phyloP scores from a whole-genome alignment of 1,139 yeast genomes.

The Pichia sp. region DNA sequence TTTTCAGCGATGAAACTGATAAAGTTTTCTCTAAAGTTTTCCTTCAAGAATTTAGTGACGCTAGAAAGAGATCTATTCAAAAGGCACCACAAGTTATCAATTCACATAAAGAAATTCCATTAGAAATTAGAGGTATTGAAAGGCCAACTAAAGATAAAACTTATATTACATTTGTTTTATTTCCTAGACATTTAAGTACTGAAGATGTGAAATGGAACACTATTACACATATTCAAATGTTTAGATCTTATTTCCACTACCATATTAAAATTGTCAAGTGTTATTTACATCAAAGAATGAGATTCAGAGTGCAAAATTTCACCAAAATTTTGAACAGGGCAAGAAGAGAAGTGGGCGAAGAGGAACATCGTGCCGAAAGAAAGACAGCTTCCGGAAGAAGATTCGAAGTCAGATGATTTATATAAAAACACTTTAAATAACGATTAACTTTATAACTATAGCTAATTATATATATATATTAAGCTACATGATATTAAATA shows the following conservation, averaged over 20 bases:
- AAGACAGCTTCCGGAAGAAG: conserved; percentile 84
- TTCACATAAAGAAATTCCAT: conserved; percentile 86
- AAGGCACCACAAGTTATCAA: conserved; percentile 97
- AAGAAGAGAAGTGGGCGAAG: conserved; percentile 84
- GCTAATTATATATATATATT: too few relatives aligned
- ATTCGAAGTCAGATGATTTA: conserved; percentile 38
- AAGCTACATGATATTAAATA: too few relatives aligned
- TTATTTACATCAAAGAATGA: conserved; percentile 97
- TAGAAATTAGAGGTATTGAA: conserved; percentile 57
- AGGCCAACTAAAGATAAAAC: conserved; percentile 48
- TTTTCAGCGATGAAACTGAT: conserved; percentile 96
- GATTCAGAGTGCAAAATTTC: conserved; percentile 89
- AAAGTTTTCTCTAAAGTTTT: conserved; percentile 92
- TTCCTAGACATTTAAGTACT: conserved; percentile 64
- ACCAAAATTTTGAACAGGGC: conserved; percentile 95
- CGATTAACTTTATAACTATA: too few relatives aligned
- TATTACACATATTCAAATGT: conserved; percentile 82
- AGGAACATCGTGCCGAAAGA: conserved; percentile 57
- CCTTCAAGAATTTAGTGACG: conserved; percentile 95
- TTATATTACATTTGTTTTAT: conserved; percentile 69
- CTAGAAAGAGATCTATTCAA: conserved; percentile 92
- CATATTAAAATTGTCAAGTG: conserved; percentile 98
- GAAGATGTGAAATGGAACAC: conserved; percentile 71
- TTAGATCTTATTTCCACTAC: conserved; percentile 95
- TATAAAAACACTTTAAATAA: too few relatives aligned